phyloP scores from a whole-genome alignment of 768 basidiomycete genomes.

The Rubroboletus satanas region DNA sequence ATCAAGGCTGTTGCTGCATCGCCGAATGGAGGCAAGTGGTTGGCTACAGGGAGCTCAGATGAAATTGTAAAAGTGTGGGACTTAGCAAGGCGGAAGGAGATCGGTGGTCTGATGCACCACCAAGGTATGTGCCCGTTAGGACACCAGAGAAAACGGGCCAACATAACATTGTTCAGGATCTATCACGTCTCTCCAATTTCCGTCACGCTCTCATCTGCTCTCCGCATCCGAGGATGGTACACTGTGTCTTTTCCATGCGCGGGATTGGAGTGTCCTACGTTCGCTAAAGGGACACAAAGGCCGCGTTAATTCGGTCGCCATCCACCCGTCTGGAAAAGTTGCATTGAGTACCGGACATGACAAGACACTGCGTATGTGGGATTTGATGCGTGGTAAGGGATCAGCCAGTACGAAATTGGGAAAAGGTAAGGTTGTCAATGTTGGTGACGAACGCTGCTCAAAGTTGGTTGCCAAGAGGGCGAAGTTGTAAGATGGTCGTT shows the following conservation, averaged over 20 bases:
- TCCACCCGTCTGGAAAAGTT: constrained; percentile 91
- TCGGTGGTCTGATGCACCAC: constrained; percentile 93
- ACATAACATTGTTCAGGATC: constrained; percentile 54
- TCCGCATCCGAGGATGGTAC: constrained; percentile 93
- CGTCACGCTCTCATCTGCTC: constrained; percentile 83
- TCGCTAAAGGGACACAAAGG: constrained; percentile 91
- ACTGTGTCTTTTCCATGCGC: constrained; percentile 82
- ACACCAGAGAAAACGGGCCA: background rate
- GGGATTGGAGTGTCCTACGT: constrained; percentile 91
- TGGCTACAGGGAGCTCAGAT: constrained; percentile 93
- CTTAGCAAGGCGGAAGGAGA: constrained; percentile 82
- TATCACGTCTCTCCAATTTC: constrained; percentile 83
- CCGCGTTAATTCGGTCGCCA: constrained; percentile 82
- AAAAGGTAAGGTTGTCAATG: constrained; percentile 52
- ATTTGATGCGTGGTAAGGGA: constrained; percentile 92
- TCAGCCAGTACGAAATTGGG: constrained; percentile 86
- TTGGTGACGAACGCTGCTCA: background rate
- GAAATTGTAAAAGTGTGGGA: constrained; percentile 99
- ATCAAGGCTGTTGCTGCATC: constrained; percentile 89
- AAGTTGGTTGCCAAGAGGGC: constrained; percentile 54
- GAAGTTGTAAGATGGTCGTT: constrained; percentile 89
- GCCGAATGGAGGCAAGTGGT: constrained; percentile 90
- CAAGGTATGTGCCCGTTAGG: constrained; percentile 54
- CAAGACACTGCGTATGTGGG: constrained; percentile 93
- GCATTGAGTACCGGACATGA: constrained; percentile 91